Percentiles rank a stretch among this genome's conserved stretches.
Evolutionary conservation across 768 basidiomycete species (phyloP).

Genomic region (Suillus subluteus): DNA sequence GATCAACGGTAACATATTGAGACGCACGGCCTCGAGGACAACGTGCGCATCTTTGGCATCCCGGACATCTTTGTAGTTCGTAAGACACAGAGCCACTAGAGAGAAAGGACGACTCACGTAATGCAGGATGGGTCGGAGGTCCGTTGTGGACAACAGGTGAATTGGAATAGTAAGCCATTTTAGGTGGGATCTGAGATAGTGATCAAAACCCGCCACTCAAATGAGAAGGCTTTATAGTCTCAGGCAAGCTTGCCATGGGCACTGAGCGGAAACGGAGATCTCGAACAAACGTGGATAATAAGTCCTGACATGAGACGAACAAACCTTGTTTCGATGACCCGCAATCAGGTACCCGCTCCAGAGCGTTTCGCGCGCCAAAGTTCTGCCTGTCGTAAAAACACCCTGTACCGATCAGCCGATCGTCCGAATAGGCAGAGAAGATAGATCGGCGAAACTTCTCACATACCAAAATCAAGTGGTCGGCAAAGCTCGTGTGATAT

Average conservation of each 20-base stretch:
- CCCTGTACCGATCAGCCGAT: constrained; percentile 19
- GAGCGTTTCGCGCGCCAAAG: constrained; percentile 20
- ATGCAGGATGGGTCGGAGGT: constrained; percentile 33
- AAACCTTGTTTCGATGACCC: constrained; percentile 31
- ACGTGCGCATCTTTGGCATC: constrained; percentile 81
- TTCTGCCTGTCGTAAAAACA: constrained; percentile 21
- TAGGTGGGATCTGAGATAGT: constrained; percentile 11
- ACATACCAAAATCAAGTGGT: constrained; percentile 18
- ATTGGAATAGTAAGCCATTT: constrained; percentile 19
- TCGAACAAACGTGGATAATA: constrained; percentile 28
- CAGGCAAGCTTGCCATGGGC: constrained; percentile 17
- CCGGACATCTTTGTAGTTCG: constrained; percentile 57
- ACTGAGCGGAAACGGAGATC: constrained; percentile 26
- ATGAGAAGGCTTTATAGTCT: constrained; percentile 29
- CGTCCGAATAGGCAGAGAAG: constrained; percentile 17
- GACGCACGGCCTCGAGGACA: constrained; percentile 75
- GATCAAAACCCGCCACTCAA: constrained; percentile 14
- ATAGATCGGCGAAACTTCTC: constrained; percentile 25
- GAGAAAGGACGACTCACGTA: constrained; percentile 27
- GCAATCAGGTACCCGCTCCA: constrained; percentile 28
- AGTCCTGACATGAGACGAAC: constrained; percentile 32
- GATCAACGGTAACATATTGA: constrained; percentile 70
- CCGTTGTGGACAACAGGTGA: constrained; percentile 25
- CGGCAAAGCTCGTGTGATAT: constrained; percentile 22
- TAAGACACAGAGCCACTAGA: constrained; percentile 8